Evolutionary conservation across 768 basidiomycete genomes (phyloP), one percentile per base, ranked within the genome.

Genomic region (Leccinum boreale): DNA sequence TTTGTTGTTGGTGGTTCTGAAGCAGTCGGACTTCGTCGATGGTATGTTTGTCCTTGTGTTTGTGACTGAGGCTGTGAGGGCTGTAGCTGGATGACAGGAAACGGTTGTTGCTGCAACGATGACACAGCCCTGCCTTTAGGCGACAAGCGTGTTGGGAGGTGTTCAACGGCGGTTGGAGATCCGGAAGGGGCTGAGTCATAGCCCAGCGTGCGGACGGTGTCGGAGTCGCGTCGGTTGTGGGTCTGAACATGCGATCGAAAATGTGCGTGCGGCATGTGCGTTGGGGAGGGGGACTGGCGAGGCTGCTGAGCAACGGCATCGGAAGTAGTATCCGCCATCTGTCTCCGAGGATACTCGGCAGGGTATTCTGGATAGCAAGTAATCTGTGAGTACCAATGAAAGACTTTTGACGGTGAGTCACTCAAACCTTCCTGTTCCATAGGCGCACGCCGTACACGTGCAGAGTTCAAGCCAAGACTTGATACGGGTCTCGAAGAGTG

Each of bases 161-260:
- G 64, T 23, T 85, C 82, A 21, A 84, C 76, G 4, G 78, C 78
- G 1, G 87, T 86, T 1, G 87, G 87, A 10, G 77, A 78, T 17
- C 81, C 81, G n/a, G 75, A 68, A 23, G 72, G 58, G n/a, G 63
- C 67, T 33, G 73, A 48, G 10, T 73, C 72, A 17, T 74, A 73
- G 39, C 76, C 75, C 14, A 74, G 69, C 7, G 77, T 81, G 47
- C 86, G 87, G 28, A 90, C 73, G 0, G 90, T 91, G 60, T 92
- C 90, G 0, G 90, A 91, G 57, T 91, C 89, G 26, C 84, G 81
- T 51, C 90, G 84, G 63, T 77, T 80, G 67, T 92, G 90, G 2
- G 70, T 72, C 62, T 79, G 70, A 46, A 65, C 47, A 11, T 65
- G 65, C 9, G 74, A 61, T 3, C 75, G 61, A 58, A 72, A 60